phyloP scores from a whole-genome alignment of 352 stramenopile species.

The Globisporangium heterothallicum region DNA sequence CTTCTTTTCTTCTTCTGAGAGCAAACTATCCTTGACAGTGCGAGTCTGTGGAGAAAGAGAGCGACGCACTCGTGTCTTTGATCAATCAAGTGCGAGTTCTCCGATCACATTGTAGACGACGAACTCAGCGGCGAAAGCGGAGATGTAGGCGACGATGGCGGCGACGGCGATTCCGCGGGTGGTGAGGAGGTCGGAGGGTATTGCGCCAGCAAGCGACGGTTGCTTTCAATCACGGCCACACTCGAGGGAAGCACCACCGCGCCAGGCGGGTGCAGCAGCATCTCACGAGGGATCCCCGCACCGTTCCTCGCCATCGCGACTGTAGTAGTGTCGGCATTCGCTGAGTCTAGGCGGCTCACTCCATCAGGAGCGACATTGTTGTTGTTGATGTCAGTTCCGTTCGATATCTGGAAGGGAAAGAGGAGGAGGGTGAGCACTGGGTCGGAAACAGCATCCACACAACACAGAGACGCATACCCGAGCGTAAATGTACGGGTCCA shows the following conservation, averaged over 20 bases:
- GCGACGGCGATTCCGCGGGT: constrained; percentile 2
- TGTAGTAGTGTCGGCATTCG: no score
- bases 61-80: no score
- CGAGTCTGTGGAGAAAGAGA: no score
- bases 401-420: constrained; percentile 14
- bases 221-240: constrained; percentile 19
- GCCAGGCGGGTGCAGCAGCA: not conserved
- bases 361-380: not conserved
- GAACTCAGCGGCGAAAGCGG: not conserved
- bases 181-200: constrained; percentile 13
- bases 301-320: no score
- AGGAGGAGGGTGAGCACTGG: not conserved
- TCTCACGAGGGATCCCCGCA: not conserved
- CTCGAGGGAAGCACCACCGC: constrained; percentile 3
- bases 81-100: no score
- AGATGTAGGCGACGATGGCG: not conserved
- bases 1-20: no score
- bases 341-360: not conserved
- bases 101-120: no score
- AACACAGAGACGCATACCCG: constrained; percentile 16
- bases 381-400: constrained; percentile 17
- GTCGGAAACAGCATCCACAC: not conserved
- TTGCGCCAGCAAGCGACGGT: constrained; percentile 20
- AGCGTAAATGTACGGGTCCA: constrained; percentile 47
- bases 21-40: no score